A percentile compares a stretch with the other conserved stretches of the same genome.
Conservation (phyloP, 805 yeast species). For the Candida xyloterini region DNA sequence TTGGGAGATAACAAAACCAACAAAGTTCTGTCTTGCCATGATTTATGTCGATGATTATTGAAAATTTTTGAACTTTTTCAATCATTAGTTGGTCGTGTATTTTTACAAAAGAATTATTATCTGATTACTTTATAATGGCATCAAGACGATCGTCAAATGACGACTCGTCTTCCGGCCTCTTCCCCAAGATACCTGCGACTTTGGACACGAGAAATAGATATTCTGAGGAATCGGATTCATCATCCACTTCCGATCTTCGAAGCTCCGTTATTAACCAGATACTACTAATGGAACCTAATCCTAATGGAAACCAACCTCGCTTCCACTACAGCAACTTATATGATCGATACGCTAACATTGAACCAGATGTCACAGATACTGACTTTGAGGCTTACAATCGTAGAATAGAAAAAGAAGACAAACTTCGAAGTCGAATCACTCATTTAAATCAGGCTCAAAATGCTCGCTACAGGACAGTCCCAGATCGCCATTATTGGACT, state of each 20-base stretch:
- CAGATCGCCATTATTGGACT: background rate
- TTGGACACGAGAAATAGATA: background rate
- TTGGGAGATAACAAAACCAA: constrained; percentile 92
- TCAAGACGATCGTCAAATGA: constrained; percentile 2
- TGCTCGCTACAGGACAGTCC: background rate
- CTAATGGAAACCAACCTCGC: constrained; percentile 5
- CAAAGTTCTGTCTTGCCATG: constrained; percentile 88
- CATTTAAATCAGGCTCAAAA: constrained; percentile 7
- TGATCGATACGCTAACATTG: constrained; percentile 14
- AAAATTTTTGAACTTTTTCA: background rate
- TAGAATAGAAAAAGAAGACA: constrained; percentile 26
- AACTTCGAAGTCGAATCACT: constrained; percentile 20
- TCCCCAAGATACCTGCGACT: background rate
- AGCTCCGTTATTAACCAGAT: constrained; percentile 5
- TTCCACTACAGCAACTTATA: constrained; percentile 26
- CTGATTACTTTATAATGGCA: background rate
- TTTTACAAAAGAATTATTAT: background rate
- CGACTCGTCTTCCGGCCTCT: constrained; percentile 3
- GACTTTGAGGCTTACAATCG: constrained; percentile 33
- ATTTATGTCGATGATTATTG: background rate
- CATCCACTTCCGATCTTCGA: constrained; percentile 1
- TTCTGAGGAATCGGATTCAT: background rate
- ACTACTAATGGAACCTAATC: background rate
- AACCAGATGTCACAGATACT: constrained; percentile 11
- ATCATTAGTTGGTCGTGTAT: constrained; percentile 4